Evolutionary conservation across 257 asterid species (phyloP).

Genomic region (Penstemon barbatus): DNA sequence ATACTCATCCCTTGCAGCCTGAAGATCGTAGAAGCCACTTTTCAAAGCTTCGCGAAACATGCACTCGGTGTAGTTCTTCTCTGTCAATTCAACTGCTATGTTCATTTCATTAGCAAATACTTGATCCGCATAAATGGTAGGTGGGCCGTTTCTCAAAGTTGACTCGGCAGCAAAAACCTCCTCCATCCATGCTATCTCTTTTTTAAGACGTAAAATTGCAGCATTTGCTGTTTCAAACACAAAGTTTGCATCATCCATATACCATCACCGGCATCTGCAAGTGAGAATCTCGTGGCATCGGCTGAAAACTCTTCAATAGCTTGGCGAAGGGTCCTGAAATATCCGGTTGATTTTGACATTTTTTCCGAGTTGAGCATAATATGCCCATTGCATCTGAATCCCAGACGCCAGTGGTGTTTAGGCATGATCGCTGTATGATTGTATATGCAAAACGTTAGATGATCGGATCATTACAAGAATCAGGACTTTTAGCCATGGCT

Average conservation of each 20-base stretch:
- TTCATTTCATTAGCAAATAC: conserved; percentile 86
- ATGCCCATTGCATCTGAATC: conserved; percentile 95
- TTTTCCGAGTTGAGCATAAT: conserved; percentile 89
- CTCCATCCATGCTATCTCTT: conserved; percentile 87
- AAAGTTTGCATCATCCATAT: conserved; percentile 96
- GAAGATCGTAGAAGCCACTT: conserved; percentile 23
- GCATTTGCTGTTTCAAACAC: conserved; percentile 93
- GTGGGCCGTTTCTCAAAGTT: conserved; percentile 55
- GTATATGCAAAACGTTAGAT: conserved; percentile 80
- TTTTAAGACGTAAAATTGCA: conserved; percentile 86
- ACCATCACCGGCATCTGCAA: conserved; percentile 99
- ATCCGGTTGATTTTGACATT: conserved; percentile 96
- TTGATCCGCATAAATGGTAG: conserved; percentile 62
- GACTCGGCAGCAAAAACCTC: conserved; percentile 65
- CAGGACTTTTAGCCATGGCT: too few relatives aligned
- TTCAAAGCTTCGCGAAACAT: conserved; percentile 54
- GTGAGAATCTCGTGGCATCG: conserved; percentile 89
- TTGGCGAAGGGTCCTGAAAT: conserved; percentile 83
- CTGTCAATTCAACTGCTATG: conserved; percentile 67
- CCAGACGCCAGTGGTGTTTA: conserved; percentile 76
- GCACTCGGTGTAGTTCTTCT: conserved; percentile 68
- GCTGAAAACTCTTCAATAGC: conserved; percentile 97
- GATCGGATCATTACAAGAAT: too few relatives aligned
- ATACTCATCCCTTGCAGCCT: conserved; percentile 29
- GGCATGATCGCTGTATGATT: conserved; percentile 85